Evolutionary conservation across 139 green algal genomes (phyloP), one percentile per base, ranked within the genome.

Genomic region (Asterochloris erici): DNA sequence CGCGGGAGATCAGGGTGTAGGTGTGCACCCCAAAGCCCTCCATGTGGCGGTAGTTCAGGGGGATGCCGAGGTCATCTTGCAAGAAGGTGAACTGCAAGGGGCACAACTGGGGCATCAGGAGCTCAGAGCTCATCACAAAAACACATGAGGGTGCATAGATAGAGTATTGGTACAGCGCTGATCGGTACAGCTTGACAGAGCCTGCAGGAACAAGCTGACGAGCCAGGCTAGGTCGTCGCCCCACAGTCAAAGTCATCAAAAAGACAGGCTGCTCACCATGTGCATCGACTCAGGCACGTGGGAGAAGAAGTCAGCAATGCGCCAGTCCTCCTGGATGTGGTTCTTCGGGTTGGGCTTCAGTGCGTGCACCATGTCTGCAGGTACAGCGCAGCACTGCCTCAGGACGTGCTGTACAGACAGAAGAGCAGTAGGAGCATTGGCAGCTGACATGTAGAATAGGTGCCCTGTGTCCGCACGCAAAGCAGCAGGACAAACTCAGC

Each of bases 301-400:
- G 16, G 90, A 96, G 86, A 99, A 97, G 89, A 99, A 98, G 90
- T 99, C 96, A 79, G 94, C 91, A 86, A 99, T 98, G 78, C 96
- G 86, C 96, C 96, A 99, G 27, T 82, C 86, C 88, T 98, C 96
- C 92, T 98, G 96, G 77, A 97, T 94, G 95, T 99, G 92, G 84
- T 69, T 95, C 89, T 97, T 96, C 69, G 96, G 96, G 90, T 98
- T 99, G 84, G 96, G 96, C 94, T 99, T 99, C 66, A 99, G 91
- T 10, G 91, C 90, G 81, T 98, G 96, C 61, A 99, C 93, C 94
- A 98, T 97, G 88, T 98, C 95, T 0, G 38, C 38, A 54, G 38
- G 6, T 6, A 6, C 38, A 54, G 38, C 38, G 38, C 38, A 54
- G 38, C n/a, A n/a, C n/a, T n/a, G n/a, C 38, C 6, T 54, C 2